Evolutionary conservation across 805 yeast species (phyloP).

Genomic region (Saccharomycopsis microspora): DNA sequence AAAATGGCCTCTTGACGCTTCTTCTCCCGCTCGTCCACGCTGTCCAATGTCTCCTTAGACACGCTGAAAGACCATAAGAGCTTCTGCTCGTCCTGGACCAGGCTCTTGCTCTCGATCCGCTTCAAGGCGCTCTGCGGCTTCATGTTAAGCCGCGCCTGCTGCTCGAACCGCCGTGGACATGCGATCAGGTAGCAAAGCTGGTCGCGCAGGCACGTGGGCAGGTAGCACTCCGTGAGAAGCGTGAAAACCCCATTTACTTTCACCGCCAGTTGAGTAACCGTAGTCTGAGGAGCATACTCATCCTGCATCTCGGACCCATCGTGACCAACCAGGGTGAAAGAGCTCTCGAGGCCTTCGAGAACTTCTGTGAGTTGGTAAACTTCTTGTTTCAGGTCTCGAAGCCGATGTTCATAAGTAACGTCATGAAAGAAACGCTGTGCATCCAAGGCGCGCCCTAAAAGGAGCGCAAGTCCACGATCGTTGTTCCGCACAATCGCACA

Average conservation of each 20-base stretch:
- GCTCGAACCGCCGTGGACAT: conserved; percentile 91
- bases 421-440: conserved; percentile 93
- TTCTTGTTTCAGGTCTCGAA: conserved; percentile 80
- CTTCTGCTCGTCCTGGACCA: conserved; percentile 65
- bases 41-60: conserved; percentile 63
- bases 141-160: conserved; percentile 84
- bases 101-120: conserved; percentile 59
- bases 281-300: not conserved
- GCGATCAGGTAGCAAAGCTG: conserved; percentile 87
- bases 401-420: conserved; percentile 86
- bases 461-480: conserved; percentile 80
- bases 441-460: conserved; percentile 84
- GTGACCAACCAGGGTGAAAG: conserved; percentile 11
- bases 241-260: conserved; percentile 86
- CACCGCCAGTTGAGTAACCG: not conserved
- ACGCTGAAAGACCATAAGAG: conserved; percentile 93
- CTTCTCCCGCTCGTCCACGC: conserved; percentile 72
- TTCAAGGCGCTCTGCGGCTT: conserved; percentile 79
- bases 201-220: conserved; percentile 91
- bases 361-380: conserved; percentile 72
- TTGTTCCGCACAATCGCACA: conserved; percentile 78
- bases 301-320: conserved; percentile 11
- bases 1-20: conserved; percentile 92
- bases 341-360: conserved; percentile 30
- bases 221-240: conserved; percentile 84